Base-by-base conservation (phyloP, 2,329 filamentous ascomycete species). In the Pseudogymnoascus sp. region DNA sequence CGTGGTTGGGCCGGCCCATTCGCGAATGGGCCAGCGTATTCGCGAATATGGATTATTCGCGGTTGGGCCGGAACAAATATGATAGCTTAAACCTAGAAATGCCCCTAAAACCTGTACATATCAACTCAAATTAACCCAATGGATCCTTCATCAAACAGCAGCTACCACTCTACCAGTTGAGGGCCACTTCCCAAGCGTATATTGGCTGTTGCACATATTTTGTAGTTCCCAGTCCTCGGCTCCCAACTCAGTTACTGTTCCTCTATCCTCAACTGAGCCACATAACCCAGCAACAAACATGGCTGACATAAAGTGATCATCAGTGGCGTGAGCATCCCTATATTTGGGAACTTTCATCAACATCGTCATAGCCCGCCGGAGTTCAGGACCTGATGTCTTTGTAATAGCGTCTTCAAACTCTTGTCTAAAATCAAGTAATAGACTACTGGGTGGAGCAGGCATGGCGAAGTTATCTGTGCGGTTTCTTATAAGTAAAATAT, bases 281-380 rank as follows among this genome's bases (percentile, higher is more conserved):
- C 76, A 77, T 2, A 80, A 76, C 1, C 87, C 87, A 0, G 85
- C 83, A 0, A 86, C 81, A 73, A 89, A 89, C 68, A 85, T 76
- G 2, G 83, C 79, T 0, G 85, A 76, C 82, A 89, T 88, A 67
- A 87, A 89, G 69, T 89, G 86, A 71, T 89, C 87, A 69, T 90
- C 87, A 0, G 87, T 89, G 0, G 79, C 86, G 73, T 89, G 87
- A 0, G 87, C 87, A 68, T 88, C 86, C 14, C 86, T 75, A 69
- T 82, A 89, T 56, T 78, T 76, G 0, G 86, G 86, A 69, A 88
- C 84, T 75, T 89, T 88, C 85, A 89, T 88, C 68, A 89, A 70
- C 31, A 85, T 77, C 1, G 84, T 84, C 62, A 87, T 77, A 0
- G 78, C 81, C 2, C 82, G 76, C 2, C 84, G 73, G 60, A 88